Base-by-base conservation (phyloP, 2,329 filamentous ascomycete species). In the Chaetomiaceae sp. region DNA sequence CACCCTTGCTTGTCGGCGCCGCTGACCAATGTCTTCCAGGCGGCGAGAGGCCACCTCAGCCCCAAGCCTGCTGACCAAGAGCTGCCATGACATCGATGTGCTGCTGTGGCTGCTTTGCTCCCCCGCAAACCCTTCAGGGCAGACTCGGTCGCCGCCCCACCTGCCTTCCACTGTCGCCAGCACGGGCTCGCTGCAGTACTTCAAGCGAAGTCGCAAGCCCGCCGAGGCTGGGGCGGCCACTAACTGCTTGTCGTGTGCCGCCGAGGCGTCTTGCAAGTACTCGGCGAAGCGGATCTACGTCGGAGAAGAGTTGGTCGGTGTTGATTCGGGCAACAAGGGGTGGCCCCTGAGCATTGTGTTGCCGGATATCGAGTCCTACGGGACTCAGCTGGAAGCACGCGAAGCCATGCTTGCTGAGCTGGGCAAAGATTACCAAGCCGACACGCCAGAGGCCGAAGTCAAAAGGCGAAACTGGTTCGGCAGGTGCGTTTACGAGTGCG, bases 11-110 rank as follows among this genome's bases (percentile, higher is more conserved):
- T 22, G 14, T 3, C 19, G 18, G 14, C 20, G 4, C 11, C 22
- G 20, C 44, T 37, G 35, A 37, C 35, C 9, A 22, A 8, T 6
- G 35, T 20, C 8, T 18, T 10, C 6, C 18, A 54, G 51, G 93
- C 80, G 91, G 6, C 87, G 86, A 52, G 81, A 88, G 55, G 83
- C 80, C 0, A 83, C 71, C 5, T 83, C 77, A n/a, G 90, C 78
- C 19, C 91, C 83, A 6, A 91, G 86, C 1, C 73, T 98, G 2
- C 74, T 98, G 24, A 95, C 91, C 3, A 98, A 97, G 67, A 94
- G 88, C 49, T 97, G 93, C 57, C 93, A 98, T 60, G 93, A 98
- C 58, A 86, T 98, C 40, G 93, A 98, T 61, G 80, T 97, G 47
- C 69, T 97, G 4, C 72, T 97, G 14, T 98, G 93, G 93, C 70